Base-by-base conservation (phyloP, 1,139 yeast genomes). In the Debaryomycetaceae sp. region DNA sequence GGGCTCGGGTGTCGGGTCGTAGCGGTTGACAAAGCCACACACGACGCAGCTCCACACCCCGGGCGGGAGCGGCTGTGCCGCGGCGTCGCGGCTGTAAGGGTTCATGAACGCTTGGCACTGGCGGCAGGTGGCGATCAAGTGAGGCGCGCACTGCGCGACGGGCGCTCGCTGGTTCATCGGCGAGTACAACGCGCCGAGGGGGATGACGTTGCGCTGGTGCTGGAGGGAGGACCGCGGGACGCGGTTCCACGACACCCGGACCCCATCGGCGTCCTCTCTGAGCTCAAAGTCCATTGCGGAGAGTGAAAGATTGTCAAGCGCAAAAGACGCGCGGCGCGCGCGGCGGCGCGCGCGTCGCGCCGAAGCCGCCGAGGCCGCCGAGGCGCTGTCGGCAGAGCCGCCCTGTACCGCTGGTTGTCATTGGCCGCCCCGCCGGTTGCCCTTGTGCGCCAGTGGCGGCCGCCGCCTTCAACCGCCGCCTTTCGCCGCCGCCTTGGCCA, bases 211-310 rank as follows among this genome's bases (percentile, higher is more conserved):
- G 29, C 81, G 55, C 18, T 72, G 65, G 33, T 78, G 77, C 36
- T 78, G 83, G 27, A 72, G 62, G 43, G 70, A 70, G 9, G 81
- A 67, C 23, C 75, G 60, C 10, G 91, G 88, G 34, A 91, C 68
- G 30, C 77, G 75, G 56, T 85, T 89, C 96, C 97, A 91, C 16
- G 96, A 75, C 55, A 84, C 75, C 44, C 97, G 77, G 30, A 88
- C 78, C 34, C 97, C 98, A 52, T 89, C 94, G 36, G 61, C 58
- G 53, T 91, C 97, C 58, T 91, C 98, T 47, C 76, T 73, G 27
- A 75, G 74, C 56, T 89, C 97, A 56, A 88, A 86, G 53, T 80
- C 83, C 84, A 42, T 43, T 10, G 15, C 11, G 12, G 14, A n/a
- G n/a, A n/a, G n/a, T n/a, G n/a, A n/a, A n/a, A n/a, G n/a, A n/a